These are phyloP conservation scores for Monosporascus sp. DNA, from an alignment of 2,329 filamentous ascomycete species.

Conservation along the genomic window DNA sequence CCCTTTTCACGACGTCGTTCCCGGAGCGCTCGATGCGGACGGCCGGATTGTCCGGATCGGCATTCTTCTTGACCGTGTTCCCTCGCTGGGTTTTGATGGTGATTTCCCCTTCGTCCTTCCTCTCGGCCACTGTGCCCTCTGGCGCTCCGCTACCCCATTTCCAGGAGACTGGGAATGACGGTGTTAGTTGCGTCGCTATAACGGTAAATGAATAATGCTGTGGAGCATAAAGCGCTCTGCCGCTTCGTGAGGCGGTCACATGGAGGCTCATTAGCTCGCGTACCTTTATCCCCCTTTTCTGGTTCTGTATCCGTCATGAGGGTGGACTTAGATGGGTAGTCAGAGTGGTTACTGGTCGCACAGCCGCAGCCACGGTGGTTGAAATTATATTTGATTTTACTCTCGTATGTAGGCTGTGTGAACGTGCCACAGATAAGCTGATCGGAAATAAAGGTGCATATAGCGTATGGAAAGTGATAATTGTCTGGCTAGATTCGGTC, in stretches of 20 bases:
- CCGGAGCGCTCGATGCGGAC: slow-evolving; percentile 53
- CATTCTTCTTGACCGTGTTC: slow-evolving; percentile 60
- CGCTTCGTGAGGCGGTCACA: background rate
- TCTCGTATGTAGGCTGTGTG: no score
- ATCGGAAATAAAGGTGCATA: no score
- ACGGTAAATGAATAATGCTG: background rate
- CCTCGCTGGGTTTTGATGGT: slow-evolving; percentile 55
- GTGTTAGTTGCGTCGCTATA: background rate
- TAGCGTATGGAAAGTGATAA: no score
- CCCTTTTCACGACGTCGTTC: slow-evolving; percentile 60
- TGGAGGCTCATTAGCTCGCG: background rate
- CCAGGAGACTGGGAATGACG: slow-evolving; percentile 51
- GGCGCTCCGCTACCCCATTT: slow-evolving; percentile 52
- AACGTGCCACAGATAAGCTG: no score
- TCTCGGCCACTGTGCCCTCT: slow-evolving; percentile 55
- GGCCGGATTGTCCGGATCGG: slow-evolving; percentile 54
- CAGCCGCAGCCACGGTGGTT: no score
- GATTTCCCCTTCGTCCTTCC: slow-evolving; percentile 53
- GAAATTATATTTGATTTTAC: no score
- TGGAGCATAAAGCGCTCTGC: background rate
- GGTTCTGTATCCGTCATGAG: slow-evolving; percentile 10
- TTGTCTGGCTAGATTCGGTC: no score
- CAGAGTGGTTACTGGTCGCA: no score
- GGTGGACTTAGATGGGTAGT: background rate
- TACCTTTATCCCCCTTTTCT: slow-evolving; percentile 22